A percentile compares a stretch with the other conserved stretches of the same genome.
phyloP scores from a whole-genome alignment of 2,329 filamentous ascomycete genomes.

The Colletotrichum sp. region DNA sequence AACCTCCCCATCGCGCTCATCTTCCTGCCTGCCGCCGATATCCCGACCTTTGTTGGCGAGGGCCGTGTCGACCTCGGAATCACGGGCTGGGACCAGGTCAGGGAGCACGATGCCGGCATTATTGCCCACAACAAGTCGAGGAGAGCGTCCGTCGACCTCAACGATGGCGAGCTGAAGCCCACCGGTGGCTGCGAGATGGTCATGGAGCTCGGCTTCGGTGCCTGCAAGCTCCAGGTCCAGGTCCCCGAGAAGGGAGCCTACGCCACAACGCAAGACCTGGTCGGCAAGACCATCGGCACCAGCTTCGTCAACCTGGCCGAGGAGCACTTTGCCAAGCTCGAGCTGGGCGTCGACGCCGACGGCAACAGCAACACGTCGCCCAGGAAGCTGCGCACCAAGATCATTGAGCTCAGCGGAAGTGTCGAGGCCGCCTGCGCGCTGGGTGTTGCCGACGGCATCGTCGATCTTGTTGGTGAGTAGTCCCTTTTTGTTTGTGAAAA shows the following conservation, averaged over 20 bases:
- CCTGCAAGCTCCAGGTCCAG: constrained; percentile 95
- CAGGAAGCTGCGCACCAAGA: constrained; percentile 76
- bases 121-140: constrained; percentile 52
- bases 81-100: constrained; percentile 90
- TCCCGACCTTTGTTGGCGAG: constrained; percentile 96
- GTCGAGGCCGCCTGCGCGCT: constrained; percentile 96
- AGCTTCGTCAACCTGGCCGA: constrained; percentile 89
- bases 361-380: constrained; percentile 36
- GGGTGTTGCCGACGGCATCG: constrained; percentile 94
- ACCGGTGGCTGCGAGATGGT: constrained; percentile 81
- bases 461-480: constrained; percentile 89
- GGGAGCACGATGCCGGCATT: constrained; percentile 80
- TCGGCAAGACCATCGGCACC: constrained; percentile 93
- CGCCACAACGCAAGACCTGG: constrained; percentile 72
- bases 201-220: constrained; percentile 88
- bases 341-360: constrained; percentile 56
- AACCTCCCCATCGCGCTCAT: constrained; percentile 95
- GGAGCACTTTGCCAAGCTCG: constrained; percentile 83
- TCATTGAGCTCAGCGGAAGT: constrained; percentile 94
- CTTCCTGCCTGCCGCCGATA: constrained; percentile 96
- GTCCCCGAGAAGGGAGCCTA: constrained; percentile 86
- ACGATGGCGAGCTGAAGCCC: constrained; percentile 48
- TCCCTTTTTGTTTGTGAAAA: not conserved
- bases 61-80: constrained; percentile 94
- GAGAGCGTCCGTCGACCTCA: constrained; percentile 50